phyloP scores from a whole-genome alignment of 1,284 basidiomycete species.

The Porphyrellus sp. region DNA sequence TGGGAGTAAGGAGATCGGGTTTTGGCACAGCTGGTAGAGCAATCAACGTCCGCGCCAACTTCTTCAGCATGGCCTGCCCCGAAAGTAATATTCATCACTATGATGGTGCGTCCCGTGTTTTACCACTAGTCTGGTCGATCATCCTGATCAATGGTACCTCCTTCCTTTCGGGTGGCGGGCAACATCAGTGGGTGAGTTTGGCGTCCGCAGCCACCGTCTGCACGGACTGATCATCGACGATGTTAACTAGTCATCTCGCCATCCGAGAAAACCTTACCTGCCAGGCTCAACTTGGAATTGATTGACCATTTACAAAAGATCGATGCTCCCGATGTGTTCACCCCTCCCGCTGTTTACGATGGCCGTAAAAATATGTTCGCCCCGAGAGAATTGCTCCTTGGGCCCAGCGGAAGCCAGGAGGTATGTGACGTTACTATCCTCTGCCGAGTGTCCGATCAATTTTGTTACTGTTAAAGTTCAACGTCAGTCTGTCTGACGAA shows the following conservation, averaged over 20 bases:
- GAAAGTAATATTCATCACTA: constrained; percentile 67
- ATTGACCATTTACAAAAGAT: constrained; percentile 56
- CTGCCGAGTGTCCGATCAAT: background rate
- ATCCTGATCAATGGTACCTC: constrained; percentile 18
- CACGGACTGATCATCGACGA: constrained; percentile 12
- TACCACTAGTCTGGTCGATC: constrained; percentile 3
- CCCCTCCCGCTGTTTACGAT: constrained; percentile 66
- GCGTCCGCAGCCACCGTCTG: background rate
- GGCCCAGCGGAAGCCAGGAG: constrained; percentile 45
- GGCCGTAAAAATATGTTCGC: constrained; percentile 76
- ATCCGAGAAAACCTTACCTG: constrained; percentile 63
- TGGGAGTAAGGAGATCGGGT: constrained; percentile 63
- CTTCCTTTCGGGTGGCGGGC: background rate
- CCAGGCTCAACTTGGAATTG: constrained; percentile 62
- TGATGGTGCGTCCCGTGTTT: constrained; percentile 53
- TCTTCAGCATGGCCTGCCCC: constrained; percentile 58
- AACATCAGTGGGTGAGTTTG: constrained; percentile 53
- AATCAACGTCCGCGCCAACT: constrained; percentile 60
- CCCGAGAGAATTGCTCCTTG: constrained; percentile 54
- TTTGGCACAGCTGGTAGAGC: constrained; percentile 56
- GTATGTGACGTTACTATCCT: constrained; percentile 32
- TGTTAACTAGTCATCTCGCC: constrained; percentile 52
- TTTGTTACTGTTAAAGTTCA: constrained; percentile 46
- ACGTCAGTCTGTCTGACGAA: constrained; percentile 49
- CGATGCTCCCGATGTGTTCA: constrained; percentile 58